A percentile compares a stretch with the other conserved stretches of the same genome.
These are phyloP conservation scores for Chrysosporium keratinophilum DNA, from an alignment of 2,329 filamentous ascomycete genomes.

Conservation along the genomic window DNA sequence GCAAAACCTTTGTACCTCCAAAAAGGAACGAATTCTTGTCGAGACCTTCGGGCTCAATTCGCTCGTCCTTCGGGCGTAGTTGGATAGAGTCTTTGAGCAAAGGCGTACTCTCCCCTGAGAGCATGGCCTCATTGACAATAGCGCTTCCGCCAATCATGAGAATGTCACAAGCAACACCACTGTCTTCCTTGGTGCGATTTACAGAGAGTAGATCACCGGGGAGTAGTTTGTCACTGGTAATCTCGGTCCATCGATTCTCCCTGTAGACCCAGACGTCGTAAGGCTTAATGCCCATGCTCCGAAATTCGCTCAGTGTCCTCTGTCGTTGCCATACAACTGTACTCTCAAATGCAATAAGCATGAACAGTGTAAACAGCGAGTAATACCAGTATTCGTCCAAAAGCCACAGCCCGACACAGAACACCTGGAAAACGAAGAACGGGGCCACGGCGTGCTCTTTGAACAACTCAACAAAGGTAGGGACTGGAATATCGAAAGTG, in stretches of 20 bases:
- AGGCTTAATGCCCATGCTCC: constrained; percentile 98
- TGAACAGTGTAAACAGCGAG: constrained; percentile 95
- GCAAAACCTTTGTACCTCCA: constrained; percentile 93
- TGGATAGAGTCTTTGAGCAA: constrained; percentile 93
- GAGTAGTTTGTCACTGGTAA: constrained; percentile 80
- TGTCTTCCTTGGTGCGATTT: constrained; percentile 88
- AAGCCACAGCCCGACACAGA: constrained; percentile 97
- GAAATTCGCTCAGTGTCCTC: constrained; percentile 89
- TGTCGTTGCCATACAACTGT: constrained; percentile 99
- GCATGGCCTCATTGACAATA: constrained; percentile 98
- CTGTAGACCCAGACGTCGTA: constrained; percentile 90
- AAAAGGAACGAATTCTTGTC: constrained; percentile 97
- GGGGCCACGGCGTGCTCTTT: constrained; percentile 96
- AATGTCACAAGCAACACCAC: constrained; percentile 95
- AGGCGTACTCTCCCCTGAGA: constrained; percentile 95
- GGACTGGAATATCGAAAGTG: constrained; percentile 94
- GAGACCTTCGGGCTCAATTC: constrained; percentile 75
- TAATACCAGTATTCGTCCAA: constrained; percentile 99
- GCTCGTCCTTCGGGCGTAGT: constrained; percentile 69
- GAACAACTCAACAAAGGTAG: constrained; percentile 90
- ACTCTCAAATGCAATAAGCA: constrained; percentile 95
- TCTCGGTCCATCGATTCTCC: constrained; percentile 75
- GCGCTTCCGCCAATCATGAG: constrained; percentile 85
- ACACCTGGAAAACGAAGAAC: constrained; percentile 98
- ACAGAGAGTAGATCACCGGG: constrained; percentile 91